Evolutionary conservation across 2,329 filamentous ascomycete species (phyloP).

Genomic region (Cercospora sp.): DNA sequence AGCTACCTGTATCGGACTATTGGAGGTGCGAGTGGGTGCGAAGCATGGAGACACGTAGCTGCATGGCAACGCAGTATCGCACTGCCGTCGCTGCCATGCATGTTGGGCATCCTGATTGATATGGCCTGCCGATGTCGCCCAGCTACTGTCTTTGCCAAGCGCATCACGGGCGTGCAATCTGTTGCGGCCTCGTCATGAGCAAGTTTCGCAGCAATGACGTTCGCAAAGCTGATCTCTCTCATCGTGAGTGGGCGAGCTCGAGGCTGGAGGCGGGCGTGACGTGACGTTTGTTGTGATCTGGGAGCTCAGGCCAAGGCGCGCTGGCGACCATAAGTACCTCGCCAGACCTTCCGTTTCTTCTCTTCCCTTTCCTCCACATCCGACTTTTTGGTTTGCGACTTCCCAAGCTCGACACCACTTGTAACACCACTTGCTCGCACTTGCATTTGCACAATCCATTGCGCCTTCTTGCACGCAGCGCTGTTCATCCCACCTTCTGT

Average conservation of each 20-base stretch:
- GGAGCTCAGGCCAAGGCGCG: neutral
- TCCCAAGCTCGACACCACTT: neutral
- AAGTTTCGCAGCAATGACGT: neutral
- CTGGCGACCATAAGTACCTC: neutral
- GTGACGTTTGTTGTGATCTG: neutral
- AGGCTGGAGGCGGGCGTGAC: neutral
- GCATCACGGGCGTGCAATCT: neutral
- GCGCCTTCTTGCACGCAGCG: conserved; percentile 1
- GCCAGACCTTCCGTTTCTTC: neutral
- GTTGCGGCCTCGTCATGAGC: neutral
- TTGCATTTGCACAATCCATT: conserved; percentile 1
- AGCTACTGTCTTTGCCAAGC: neutral
- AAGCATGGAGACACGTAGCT: neutral
- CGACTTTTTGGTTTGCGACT: neutral
- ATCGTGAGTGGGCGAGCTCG: neutral
- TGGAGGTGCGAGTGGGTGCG: neutral
- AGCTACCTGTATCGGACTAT: neutral
- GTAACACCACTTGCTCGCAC: neutral
- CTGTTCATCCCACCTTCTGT: neutral
- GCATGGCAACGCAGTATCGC: neutral
- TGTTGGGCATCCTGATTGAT: neutral
- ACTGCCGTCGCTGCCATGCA: neutral
- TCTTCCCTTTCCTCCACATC: conserved; percentile 1
- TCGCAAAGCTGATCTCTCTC: neutral
- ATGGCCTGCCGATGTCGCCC: neutral